These are phyloP conservation scores for Stagonosporopsis vannaccii DNA, from an alignment of 2,329 filamentous ascomycete species.

Conservation along the genomic window DNA sequence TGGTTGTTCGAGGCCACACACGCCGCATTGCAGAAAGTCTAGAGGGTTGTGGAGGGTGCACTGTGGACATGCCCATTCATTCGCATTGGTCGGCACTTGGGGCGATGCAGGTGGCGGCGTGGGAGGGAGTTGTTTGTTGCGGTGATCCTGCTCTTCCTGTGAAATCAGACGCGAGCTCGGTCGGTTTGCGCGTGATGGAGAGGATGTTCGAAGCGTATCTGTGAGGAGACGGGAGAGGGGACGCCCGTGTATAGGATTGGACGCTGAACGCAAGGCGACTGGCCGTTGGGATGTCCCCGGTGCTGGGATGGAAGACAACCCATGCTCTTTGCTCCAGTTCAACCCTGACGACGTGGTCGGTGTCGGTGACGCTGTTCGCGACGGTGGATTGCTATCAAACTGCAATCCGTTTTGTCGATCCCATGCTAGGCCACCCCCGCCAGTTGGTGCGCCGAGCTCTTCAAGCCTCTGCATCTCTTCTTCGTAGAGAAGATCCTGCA, in stretches of 20 bases:
- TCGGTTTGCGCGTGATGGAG: conserved; percentile 16
- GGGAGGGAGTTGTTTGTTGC: conserved; percentile 37
- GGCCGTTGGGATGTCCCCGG: conserved; percentile 16
- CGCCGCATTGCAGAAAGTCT: conserved; percentile 67
- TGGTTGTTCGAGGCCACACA: conserved; percentile 64
- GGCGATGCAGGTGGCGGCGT: conserved; percentile 40
- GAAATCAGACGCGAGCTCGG: conserved; percentile 35
- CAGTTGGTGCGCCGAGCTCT: conserved; percentile 57
- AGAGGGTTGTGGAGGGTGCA: conserved; percentile 69
- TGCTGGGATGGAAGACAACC: conserved; percentile 38
- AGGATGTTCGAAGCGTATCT: conserved; percentile 23
- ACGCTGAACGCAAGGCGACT: conserved; percentile 16
- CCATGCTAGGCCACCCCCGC: conserved; percentile 46
- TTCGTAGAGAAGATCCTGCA: conserved; percentile 86
- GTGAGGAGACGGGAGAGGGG: conserved; percentile 47
- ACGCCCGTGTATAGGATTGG: conserved; percentile 32
- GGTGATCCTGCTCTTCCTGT: conserved; percentile 34
- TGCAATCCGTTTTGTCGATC: conserved; percentile 46
- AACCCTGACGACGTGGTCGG: conserved; percentile 23
- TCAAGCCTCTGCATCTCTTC: conserved; percentile 63
- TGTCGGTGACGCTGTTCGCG: conserved; percentile 56
- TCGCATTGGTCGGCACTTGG: conserved; percentile 36
- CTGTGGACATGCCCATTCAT: conserved; percentile 65
- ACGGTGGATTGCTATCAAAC: conserved; percentile 55
- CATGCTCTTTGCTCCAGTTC: conserved; percentile 42